These are phyloP conservation scores for Vaccinium macrocarpon DNA, from an alignment of 148 eudicot genomes.

Conservation along the genomic window DNA sequence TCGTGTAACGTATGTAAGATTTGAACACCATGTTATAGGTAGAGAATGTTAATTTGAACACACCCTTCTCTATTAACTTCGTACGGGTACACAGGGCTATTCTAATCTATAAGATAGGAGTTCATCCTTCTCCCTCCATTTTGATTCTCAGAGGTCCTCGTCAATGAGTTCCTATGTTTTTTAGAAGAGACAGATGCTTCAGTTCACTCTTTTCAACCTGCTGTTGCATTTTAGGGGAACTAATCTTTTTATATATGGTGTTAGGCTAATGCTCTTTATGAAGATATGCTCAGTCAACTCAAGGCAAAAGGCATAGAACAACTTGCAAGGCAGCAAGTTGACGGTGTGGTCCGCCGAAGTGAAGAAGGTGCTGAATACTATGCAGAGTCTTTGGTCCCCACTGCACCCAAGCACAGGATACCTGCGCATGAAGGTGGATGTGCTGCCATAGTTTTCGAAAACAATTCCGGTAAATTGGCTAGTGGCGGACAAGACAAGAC, in stretches of 20 bases:
- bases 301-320: conserved; percentile 65
- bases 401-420: conserved; percentile 56
- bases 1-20: neutral
- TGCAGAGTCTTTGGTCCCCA: conserved; percentile 65
- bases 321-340: conserved; percentile 90
- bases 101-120: neutral
- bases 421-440: conserved; percentile 92
- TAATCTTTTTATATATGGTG: conserved; percentile 3
- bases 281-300: conserved; percentile 64
- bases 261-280: conserved; percentile 79
- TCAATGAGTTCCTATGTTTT: neutral
- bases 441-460: conserved; percentile 69
- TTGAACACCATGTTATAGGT: neutral
- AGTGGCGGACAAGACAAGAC: conserved; percentile 87
- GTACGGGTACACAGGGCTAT: neutral
- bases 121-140: neutral
- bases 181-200: neutral
- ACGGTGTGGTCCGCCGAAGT: conserved; percentile 84
- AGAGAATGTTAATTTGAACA: neutral
- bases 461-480: conserved; percentile 62
- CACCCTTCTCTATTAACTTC: neutral
- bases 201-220: neutral
- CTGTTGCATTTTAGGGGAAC: neutral
- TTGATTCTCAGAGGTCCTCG: neutral
- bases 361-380: conserved; percentile 74